These are phyloP conservation scores for Botrytis fabae DNA, from an alignment of 2,329 filamentous ascomycete species.

Conservation along the genomic window DNA sequence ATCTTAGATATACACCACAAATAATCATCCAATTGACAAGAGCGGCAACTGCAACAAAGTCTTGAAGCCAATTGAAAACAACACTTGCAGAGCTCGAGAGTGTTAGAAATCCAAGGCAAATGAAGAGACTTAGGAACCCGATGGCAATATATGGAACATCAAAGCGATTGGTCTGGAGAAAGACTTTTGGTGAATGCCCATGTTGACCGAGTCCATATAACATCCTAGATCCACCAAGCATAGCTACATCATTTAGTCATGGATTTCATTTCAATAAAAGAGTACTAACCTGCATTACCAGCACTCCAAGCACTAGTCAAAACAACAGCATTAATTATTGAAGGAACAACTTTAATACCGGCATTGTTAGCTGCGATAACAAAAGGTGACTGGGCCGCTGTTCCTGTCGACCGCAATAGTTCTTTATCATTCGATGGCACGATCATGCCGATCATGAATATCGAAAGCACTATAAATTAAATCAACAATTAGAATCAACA, in stretches of 20 bases:
- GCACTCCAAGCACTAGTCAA: conserved; percentile 71
- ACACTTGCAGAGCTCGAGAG: conserved; percentile 56
- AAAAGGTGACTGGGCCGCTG: conserved; percentile 58
- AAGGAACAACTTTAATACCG: conserved; percentile 65
- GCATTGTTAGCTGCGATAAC: conserved; percentile 72
- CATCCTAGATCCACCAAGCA: conserved; percentile 60
- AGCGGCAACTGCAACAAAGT: conserved; percentile 61
- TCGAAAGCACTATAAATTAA: conserved; percentile 42
- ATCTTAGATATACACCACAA: conserved; percentile 57
- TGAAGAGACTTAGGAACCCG: conserved; percentile 54
- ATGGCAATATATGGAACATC: conserved; percentile 61
- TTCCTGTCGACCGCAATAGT: conserved; percentile 49
- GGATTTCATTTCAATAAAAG: too few relatives aligned
- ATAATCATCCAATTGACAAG: conserved; percentile 64
- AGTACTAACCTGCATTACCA: conserved; percentile 54
- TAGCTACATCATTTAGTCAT: conserved; percentile 41
- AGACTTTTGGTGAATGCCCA: conserved; percentile 54
- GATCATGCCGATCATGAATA: conserved; percentile 54
- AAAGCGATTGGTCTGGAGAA: conserved; percentile 55
- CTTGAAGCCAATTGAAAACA: conserved; percentile 66
- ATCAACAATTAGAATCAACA: background rate
- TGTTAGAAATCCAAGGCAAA: conserved; percentile 68
- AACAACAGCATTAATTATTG: conserved; percentile 75
- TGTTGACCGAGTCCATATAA: conserved; percentile 59
- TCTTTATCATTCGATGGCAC: conserved; percentile 54